Conservation (phyloP, 139 green algal genomes). For the Volvox africanus region DNA sequence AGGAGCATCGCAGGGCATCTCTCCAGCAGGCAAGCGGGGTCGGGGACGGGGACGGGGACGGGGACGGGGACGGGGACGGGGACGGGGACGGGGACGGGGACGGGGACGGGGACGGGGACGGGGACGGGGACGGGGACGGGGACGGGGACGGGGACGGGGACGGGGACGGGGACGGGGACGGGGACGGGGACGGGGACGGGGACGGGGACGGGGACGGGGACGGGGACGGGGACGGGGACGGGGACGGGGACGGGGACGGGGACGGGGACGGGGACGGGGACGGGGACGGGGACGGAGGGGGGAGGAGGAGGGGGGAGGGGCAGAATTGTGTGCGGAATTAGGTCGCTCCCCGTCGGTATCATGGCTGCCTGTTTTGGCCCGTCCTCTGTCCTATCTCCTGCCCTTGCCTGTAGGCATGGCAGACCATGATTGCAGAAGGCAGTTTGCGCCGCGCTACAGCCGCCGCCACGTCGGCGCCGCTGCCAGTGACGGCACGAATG, state of each 20-base stretch:
- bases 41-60: neutral
- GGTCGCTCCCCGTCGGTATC: too few relatives aligned
- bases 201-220: too few relatives aligned
- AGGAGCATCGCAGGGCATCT: constrained; percentile 29
- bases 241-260: neutral
- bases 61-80: neutral
- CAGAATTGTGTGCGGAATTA: too few relatives aligned
- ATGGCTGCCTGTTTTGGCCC: too few relatives aligned
- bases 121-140: neutral
- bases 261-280: neutral
- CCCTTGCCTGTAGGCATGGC: neutral
- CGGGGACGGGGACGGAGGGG: neutral
- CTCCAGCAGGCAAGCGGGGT: neutral
- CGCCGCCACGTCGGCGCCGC: neutral
- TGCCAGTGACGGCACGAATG: neutral
- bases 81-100: too few relatives aligned
- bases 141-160: too few relatives aligned
- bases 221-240: neutral
- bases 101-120: neutral
- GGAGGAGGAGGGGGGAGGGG: too few relatives aligned
- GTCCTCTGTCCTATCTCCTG: too few relatives aligned
- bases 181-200: neutral
- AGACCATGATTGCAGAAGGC: neutral
- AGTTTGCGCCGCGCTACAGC: neutral
- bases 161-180: neutral